A percentile compares a stretch with the other conserved stretches of the same genome.
These are phyloP conservation scores for Penicillium sp. DNA, from an alignment of 2,329 filamentous ascomycete species.

Conservation along the genomic window DNA sequence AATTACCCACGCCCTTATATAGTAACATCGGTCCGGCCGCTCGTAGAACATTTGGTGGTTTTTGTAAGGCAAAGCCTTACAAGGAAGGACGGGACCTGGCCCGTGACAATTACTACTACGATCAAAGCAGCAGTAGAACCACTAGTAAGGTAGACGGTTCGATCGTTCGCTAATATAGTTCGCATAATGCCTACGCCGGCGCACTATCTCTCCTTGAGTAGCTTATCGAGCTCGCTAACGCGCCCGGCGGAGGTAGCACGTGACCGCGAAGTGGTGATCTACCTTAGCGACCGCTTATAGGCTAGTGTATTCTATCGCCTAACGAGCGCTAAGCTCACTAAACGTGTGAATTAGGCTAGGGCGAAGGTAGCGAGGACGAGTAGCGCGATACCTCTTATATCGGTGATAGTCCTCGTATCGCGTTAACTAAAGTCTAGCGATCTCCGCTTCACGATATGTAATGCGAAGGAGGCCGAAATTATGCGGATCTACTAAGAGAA, in stretches of 20 bases:
- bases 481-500: neutral
- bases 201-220: too few species aligned
- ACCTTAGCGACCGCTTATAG: neutral
- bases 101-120: too few species aligned
- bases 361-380: neutral
- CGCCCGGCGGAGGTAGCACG: neutral
- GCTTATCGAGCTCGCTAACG: neutral
- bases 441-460: neutral
- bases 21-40: too few species aligned
- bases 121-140: too few species aligned
- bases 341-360: neutral
- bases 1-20: too few species aligned
- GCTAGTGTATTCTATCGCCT: neutral
- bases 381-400: neutral
- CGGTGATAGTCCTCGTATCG: neutral
- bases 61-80: too few species aligned
- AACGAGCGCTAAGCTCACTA: neutral
- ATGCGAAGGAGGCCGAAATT: slow-evolving; percentile 1
- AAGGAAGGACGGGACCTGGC: too few species aligned
- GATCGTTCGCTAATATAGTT: too few species aligned
- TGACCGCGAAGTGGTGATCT: slow-evolving; percentile 4
- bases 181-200: too few species aligned
- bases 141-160: too few species aligned
- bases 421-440: neutral
- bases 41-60: too few species aligned